Evolutionary conservation across 257 asterid genomes (phyloP).

Genomic region (Echites panduratus): DNA sequence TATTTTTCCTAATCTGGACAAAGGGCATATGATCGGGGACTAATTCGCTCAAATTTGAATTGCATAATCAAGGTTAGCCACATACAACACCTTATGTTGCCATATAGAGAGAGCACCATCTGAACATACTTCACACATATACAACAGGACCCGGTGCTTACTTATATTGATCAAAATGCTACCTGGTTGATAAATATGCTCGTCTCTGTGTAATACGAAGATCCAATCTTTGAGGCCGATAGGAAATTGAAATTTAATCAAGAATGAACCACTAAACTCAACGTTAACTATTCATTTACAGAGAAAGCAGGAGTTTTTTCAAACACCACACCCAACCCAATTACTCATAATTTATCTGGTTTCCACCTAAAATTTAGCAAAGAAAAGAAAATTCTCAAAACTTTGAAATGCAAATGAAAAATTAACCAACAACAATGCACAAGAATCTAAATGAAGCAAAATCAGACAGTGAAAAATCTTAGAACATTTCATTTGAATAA

Average conservation of each 20-base stretch:
- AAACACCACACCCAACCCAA: neutral
- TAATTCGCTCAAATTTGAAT: neutral
- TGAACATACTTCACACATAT: neutral
- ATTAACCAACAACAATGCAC: neutral
- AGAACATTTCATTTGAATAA: neutral
- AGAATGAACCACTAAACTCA: neutral
- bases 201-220: neutral
- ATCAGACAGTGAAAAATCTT: neutral
- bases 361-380: slow-evolving; percentile 9
- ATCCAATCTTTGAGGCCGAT: neutral
- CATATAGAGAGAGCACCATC: neutral
- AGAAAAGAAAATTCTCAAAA: neutral
- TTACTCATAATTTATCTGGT: neutral
- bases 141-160: neutral
- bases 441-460: too few species aligned
- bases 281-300: slow-evolving; percentile 1
- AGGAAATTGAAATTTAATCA: slow-evolving; percentile 1
- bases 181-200: neutral
- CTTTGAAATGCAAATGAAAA: neutral
- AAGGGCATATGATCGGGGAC: neutral
- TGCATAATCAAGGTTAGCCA: neutral
- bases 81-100: neutral
- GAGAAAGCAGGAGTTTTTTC: slow-evolving; percentile 1
- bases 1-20: neutral
- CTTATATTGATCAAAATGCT: neutral